phyloP scores from a whole-genome alignment of 352 stramenopile genomes.

The Pythium dissotocum region DNA sequence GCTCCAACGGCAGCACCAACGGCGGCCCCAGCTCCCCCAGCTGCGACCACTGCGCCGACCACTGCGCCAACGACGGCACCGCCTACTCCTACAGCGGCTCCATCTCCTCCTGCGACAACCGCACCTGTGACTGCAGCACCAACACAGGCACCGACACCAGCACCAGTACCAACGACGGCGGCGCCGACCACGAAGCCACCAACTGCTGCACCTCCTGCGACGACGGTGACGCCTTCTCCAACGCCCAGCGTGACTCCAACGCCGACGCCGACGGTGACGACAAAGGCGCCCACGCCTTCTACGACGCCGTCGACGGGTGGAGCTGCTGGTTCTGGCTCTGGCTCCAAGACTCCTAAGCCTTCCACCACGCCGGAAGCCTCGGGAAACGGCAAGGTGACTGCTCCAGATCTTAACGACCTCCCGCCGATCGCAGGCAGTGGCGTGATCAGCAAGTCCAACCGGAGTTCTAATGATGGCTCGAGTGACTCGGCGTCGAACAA shows the following conservation, averaged over 20 bases:
- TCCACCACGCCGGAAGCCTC: conserved; percentile 20
- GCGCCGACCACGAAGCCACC: conserved; percentile 2
- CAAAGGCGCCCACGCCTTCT: conserved; percentile 18
- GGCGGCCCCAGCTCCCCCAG: not conserved
- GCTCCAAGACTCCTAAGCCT: conserved; percentile 13
- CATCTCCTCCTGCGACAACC: conserved; percentile 3
- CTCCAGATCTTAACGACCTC: conserved; percentile 9
- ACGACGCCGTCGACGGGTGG: conserved; percentile 32
- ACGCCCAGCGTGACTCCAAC: conserved; percentile 18
- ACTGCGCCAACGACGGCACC: not conserved
- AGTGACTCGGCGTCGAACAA: conserved; percentile 16
- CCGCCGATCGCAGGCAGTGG: conserved; percentile 14
- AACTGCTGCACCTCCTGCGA: conserved; percentile 3
- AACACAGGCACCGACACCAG: not conserved
- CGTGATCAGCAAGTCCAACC: conserved; percentile 12
- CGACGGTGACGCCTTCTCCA: not conserved
- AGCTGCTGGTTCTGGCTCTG: conserved; percentile 13
- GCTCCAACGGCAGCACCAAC: conserved; percentile 15
- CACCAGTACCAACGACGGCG: not conserved
- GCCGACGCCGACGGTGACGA: conserved; percentile 10
- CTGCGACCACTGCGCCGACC: no score
- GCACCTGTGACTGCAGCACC: conserved; percentile 3
- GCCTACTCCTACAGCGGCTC: not conserved
- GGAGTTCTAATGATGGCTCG: not conserved
- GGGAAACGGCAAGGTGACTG: conserved; percentile 11